These are phyloP conservation scores for Podospora comata DNA, from an alignment of 495 filamentous ascomycete species.

Conservation along the genomic window DNA sequence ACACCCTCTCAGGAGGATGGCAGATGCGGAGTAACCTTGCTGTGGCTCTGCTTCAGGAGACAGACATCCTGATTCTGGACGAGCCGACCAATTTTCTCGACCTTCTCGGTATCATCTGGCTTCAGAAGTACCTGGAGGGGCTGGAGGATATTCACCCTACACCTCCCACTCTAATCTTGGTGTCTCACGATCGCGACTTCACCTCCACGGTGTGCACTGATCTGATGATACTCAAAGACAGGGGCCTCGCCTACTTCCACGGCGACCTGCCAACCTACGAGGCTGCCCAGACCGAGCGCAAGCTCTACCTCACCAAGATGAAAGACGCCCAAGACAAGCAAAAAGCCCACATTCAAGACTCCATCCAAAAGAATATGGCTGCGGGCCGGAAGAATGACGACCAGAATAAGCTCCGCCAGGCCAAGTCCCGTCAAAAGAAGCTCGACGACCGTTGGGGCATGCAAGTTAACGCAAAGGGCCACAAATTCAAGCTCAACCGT, in stretches of 20 bases:
- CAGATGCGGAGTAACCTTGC: constrained; percentile 69
- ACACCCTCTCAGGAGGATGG: constrained; percentile 75
- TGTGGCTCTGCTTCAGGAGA: constrained; percentile 61
- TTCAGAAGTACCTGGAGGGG: constrained; percentile 63
- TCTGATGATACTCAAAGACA: constrained; percentile 69
- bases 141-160: constrained; percentile 37
- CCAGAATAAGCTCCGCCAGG: constrained; percentile 74
- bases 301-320: constrained; percentile 64
- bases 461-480: constrained; percentile 64
- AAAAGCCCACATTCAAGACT: constrained; percentile 70
- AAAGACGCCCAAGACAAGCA: constrained; percentile 76
- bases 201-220: constrained; percentile 68
- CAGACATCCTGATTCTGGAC: constrained; percentile 78
- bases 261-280: constrained; percentile 71
- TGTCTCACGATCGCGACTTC: constrained; percentile 79
- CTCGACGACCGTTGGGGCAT: constrained; percentile 76
- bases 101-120: constrained; percentile 77
- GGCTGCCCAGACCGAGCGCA: constrained; percentile 59
- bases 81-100: constrained; percentile 87
- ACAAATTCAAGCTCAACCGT: constrained; percentile 73
- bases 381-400: constrained; percentile 69
- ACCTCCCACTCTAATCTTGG: constrained; percentile 60
- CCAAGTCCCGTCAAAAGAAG: constrained; percentile 74
- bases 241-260: constrained; percentile 62
- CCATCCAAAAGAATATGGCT: constrained; percentile 65